Conservation (phyloP, 1,284 basidiomycete genomes). For the Fomes fomentarius region DNA sequence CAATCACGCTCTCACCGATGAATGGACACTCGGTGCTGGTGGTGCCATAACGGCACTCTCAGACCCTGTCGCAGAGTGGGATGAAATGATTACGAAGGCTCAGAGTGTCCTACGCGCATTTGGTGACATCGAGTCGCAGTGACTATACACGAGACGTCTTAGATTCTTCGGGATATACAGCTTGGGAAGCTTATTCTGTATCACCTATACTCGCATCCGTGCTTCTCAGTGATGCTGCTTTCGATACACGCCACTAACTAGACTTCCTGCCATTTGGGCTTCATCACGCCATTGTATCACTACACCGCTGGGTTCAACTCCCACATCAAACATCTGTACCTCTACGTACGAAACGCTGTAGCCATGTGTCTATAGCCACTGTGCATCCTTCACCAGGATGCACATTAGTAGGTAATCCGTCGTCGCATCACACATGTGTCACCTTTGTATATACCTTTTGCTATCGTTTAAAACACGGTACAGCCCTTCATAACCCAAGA, state of each 20-base stretch:
- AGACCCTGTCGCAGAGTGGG: conserved; percentile 88
- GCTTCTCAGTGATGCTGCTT: not conserved
- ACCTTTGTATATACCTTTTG: no score
- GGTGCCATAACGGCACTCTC: conserved; percentile 97
- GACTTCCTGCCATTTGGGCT: conserved; percentile 4
- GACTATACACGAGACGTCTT: not conserved
- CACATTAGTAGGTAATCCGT: no score
- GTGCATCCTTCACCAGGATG: conserved; percentile 6
- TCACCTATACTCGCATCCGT: not conserved
- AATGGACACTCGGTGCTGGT: conserved; percentile 87
- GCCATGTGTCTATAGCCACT: not conserved
- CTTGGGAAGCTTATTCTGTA: not conserved
- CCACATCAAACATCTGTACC: conserved; percentile 14
- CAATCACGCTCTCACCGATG: conserved; percentile 39
- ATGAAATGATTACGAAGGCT: conserved; percentile 89
- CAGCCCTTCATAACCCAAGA: not conserved
- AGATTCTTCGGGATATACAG: no score
- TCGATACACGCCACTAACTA: no score
- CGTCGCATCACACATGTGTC: no score
- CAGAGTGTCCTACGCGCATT: conserved; percentile 73
- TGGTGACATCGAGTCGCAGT: conserved; percentile 15
- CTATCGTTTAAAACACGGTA: no score
- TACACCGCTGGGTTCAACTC: conserved; percentile 21
- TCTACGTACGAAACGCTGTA: conserved; percentile 8
- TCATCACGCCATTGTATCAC: conserved; percentile 24